Conservation (phyloP, 2,329 filamentous ascomycete genomes). For the Phaeosphaeriaceae sp. region DNA sequence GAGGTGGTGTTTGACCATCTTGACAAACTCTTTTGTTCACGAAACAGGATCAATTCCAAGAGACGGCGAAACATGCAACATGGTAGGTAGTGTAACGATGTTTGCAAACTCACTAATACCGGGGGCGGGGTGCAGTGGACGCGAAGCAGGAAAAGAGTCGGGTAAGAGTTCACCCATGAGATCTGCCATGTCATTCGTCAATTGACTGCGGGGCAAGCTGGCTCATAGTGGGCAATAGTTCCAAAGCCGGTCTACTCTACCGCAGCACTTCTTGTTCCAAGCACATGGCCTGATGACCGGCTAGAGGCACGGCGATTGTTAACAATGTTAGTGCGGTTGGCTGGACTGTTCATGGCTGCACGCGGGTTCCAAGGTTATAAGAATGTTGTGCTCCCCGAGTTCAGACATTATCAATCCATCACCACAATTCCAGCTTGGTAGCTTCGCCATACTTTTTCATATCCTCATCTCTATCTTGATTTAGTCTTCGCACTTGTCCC, state of each 20-base stretch:
- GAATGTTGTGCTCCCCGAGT: slow-evolving; percentile 13
- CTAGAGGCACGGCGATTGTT: slow-evolving; percentile 30
- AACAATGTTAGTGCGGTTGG: slow-evolving; percentile 29
- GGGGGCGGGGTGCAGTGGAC: slow-evolving; percentile 32
- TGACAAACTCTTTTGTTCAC: slow-evolving; percentile 8
- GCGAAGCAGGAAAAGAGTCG: slow-evolving; percentile 23
- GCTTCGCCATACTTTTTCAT: not conserved
- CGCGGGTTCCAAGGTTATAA: slow-evolving; percentile 34
- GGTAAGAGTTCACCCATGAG: slow-evolving; percentile 34
- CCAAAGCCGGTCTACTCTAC: slow-evolving; percentile 27
- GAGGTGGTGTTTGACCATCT: slow-evolving; percentile 80
- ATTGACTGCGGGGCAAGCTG: slow-evolving; percentile 26
- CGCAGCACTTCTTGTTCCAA: slow-evolving; percentile 17
- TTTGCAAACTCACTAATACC: no score
- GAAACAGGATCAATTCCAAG: slow-evolving; percentile 1
- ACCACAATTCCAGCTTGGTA: not conserved
- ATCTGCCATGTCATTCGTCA: slow-evolving; percentile 64
- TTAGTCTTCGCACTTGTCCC: not conserved
- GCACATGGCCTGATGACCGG: slow-evolving; percentile 28
- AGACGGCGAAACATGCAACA: slow-evolving; percentile 14
- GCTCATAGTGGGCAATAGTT: slow-evolving; percentile 8
- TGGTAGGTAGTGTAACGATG: no score
- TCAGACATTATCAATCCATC: slow-evolving; percentile 2
- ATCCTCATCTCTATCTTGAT: not conserved
- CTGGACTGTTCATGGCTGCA: slow-evolving; percentile 1